Conservation (phyloP, 805 yeast genomes). For the Starmera pachycereana region DNA sequence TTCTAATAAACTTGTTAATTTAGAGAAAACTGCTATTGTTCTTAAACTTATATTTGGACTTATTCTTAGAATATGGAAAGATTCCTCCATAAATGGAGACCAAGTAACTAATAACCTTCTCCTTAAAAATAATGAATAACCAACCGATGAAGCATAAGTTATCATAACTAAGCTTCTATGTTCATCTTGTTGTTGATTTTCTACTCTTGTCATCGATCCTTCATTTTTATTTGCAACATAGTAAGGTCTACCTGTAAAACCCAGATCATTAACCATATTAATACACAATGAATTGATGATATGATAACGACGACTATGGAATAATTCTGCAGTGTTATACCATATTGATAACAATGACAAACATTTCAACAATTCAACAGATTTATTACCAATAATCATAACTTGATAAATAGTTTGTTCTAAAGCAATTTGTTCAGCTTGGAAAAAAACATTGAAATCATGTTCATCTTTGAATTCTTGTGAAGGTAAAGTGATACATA, state of each 20-base stretch:
- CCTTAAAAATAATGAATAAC: conserved; percentile 54
- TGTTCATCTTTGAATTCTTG: conserved; percentile 18
- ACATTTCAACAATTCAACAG: conserved; percentile 54
- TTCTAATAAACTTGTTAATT: conserved; percentile 52
- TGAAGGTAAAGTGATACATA: conserved; percentile 48
- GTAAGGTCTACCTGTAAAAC: conserved; percentile 47
- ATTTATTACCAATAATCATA: conserved; percentile 60
- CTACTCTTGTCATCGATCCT: conserved; percentile 28
- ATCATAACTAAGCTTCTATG: conserved; percentile 42
- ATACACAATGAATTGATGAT: conserved; percentile 55
- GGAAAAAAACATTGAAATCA: conserved; percentile 32
- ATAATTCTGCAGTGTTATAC: conserved; percentile 80
- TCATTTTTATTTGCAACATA: conserved; percentile 30
- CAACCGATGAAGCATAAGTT: conserved; percentile 52
- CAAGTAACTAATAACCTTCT: conserved; percentile 53
- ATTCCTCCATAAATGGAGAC: conserved; percentile 51
- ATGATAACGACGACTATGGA: conserved; percentile 70
- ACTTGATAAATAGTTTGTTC: conserved; percentile 46
- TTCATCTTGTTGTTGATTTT: conserved; percentile 32
- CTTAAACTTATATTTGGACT: conserved; percentile 22
- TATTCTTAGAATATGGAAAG: conserved; percentile 38
- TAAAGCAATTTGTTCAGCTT: conserved; percentile 43
- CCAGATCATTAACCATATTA: conserved; percentile 65
- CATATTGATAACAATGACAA: conserved; percentile 55
- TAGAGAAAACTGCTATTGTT: conserved; percentile 46